Conservation (phyloP, 106 monocot species). For the Platanthera zijinensis region DNA sequence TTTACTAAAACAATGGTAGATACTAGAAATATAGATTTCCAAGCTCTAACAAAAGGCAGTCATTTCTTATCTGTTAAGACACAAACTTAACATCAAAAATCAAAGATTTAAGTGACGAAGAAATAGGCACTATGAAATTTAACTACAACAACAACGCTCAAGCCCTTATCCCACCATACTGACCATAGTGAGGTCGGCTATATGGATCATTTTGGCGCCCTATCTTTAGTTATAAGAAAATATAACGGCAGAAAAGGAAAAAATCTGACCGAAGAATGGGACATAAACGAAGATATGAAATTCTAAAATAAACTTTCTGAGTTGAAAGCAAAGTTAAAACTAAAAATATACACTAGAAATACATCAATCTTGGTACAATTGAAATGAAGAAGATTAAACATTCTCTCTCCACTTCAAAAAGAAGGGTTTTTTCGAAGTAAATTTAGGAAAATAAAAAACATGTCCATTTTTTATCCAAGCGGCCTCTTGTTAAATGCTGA, state of each 20-base stretch:
- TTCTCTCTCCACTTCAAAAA: no score
- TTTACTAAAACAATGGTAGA: background rate
- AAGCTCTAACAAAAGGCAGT: background rate
- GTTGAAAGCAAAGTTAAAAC: background rate
- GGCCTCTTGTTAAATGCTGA: no score
- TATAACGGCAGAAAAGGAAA: background rate
- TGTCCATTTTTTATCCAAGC: no score
- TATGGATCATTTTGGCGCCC: no score
- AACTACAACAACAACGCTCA: background rate
- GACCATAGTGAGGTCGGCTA: no score
- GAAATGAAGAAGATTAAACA: background rate
- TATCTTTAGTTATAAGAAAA: background rate
- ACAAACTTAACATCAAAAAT: background rate
- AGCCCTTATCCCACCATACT: no score
- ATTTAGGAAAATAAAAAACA: no score
- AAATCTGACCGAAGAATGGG: background rate
- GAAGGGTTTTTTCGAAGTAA: no score
- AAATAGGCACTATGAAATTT: background rate
- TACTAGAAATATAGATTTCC: background rate
- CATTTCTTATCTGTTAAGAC: background rate
- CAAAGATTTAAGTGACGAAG: background rate
- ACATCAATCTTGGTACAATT: background rate
- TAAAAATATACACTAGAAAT: background rate
- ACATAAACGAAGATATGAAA: background rate
- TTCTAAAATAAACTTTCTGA: background rate